Base-by-base conservation (phyloP, 306 rosid species). In the Glycine latifolia region DNA sequence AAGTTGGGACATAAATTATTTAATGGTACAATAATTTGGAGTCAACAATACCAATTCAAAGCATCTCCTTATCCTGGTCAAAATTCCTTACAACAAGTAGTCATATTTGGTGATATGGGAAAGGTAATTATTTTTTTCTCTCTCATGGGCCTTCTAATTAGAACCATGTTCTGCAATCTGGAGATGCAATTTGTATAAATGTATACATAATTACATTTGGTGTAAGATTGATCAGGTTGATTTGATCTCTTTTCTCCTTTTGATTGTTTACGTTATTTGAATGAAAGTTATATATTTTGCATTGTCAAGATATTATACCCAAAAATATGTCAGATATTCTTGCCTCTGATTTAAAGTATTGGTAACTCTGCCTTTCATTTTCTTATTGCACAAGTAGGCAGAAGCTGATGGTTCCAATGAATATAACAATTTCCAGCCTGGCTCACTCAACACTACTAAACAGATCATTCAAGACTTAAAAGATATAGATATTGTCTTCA, bases 391-490 rank as follows among this genome's bases (percentile, higher is more conserved):
- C 78, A 8, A 62, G 69, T 88, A 95, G 97, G 99, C 88, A 52
- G 97, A 93, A 93, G 97, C 89, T 75, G 99, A 95, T 88, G 95
- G 97, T 68, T 95, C 99, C 87, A 95, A 95, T 47, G 98, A 95
- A 84, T 95, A 88, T 65, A 91, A 95, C 86, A 74, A 95, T 86
- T 95, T 87, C 86, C 97, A 93, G 83, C 94, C 78, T 1, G 97
- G 91, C 26, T 85, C 97, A 63, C 97, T 95, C 73, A 95, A 93
- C 78, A 90, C 99, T 13, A 95, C 97, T 1, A 86, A 82, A 71
- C 92, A 89, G 82, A 93, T 95, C 71, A 70, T 93, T 83, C 84
- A 56, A 73, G 99, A 95, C 84, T 63, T 95, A 70, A 85, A 91
- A 55, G 89, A 93, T 82, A 86, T 86, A 44, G 98, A 95, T 79